These are phyloP conservation scores for Ophidiomyces ophidiicola DNA, from an alignment of 2,329 filamentous ascomycete species.

Conservation along the genomic window DNA sequence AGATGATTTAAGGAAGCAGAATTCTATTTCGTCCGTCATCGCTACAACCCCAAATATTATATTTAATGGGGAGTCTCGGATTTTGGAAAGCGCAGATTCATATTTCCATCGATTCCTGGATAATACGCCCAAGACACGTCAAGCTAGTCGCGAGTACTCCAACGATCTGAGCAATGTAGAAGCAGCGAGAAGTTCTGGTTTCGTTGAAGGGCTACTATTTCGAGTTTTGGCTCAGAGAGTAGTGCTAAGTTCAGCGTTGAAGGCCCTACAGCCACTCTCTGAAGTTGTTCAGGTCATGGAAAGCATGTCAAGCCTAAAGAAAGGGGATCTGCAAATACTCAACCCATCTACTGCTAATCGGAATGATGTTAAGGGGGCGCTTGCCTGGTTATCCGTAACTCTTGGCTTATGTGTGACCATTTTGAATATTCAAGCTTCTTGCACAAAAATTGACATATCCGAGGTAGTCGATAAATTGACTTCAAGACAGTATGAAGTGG, in stretches of 20 bases:
- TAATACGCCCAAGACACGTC: conserved; percentile 55
- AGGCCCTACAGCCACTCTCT: conserved; percentile 23
- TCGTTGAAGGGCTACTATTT: conserved; percentile 73
- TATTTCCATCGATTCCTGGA: conserved; percentile 72
- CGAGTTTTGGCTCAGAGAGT: conserved; percentile 31
- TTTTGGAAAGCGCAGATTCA: conserved; percentile 46
- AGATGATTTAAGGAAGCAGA: conserved; percentile 60
- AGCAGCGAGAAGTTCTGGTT: conserved; percentile 63
- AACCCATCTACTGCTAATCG: conserved; percentile 12
- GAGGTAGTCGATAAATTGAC: conserved; percentile 37
- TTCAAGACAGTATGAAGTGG: conserved; percentile 41
- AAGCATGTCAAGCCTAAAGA: conserved; percentile 23
- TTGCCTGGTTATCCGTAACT: conserved; percentile 57
- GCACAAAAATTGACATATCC: conserved; percentile 44
- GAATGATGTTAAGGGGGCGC: conserved; percentile 21
- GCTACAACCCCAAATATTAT: conserved; percentile 40
- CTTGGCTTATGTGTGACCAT: conserved; percentile 51
- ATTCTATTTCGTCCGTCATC: conserved; percentile 57
- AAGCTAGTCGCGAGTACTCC: conserved; percentile 59
- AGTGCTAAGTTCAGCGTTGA: conserved; percentile 24
- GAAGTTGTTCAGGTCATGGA: conserved; percentile 24
- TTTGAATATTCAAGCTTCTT: conserved; percentile 53
- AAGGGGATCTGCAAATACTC: conserved; percentile 19
- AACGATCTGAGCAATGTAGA: conserved; percentile 75
- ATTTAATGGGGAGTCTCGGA: conserved; percentile 16